Base-by-base conservation (phyloP, 768 basidiomycete genomes). In the Crepidotus variabilis region DNA sequence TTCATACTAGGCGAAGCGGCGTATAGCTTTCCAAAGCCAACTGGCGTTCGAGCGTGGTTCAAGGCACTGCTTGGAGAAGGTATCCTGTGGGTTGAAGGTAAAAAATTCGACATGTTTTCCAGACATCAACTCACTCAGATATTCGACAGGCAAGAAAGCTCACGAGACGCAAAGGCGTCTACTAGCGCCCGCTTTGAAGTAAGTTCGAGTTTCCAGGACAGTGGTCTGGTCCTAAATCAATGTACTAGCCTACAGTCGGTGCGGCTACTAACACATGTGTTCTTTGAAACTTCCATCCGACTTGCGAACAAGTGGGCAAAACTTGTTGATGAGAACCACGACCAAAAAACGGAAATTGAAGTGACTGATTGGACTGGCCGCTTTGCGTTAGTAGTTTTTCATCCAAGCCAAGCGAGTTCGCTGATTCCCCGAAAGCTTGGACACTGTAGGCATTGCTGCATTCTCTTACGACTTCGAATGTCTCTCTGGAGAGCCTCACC, bases 31-130 rank as follows among this genome's bases (percentile, higher is more conserved):
- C 85, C 85, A 2, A 86, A 86, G 66, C 82, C 85, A 8, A 67
- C 73, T 49, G 85, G 85, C 21, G 84, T 85, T 18, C 76, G 85
- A 57, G 78, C 77, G 14, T 87, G 85, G 85, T 86, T 86, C 63
- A 75, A 75, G 56, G 78, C 78, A 32, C 77, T 83, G 1, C 72
- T 85, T 6, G 85, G 85, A 11, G 77, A 85, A 67, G 84, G 85
- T 20, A 80, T 87, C 55, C 78, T 86, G 21, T 85, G 83, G 80
- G 75, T 84, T 10, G 85, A 87, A 79, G 85, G 85, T 80, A 51
- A 45, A 47, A 45, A 20, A 50, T 49, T 35, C 47, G 32, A 60
- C 10, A 32, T 43, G 21, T 34, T 35, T 51, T n/a, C 24, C 33
- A 32, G 49, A 45, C 46, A 33, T 43, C 50, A 33, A 51, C 49